These are phyloP conservation scores for Sanghuangporus baumii DNA, from an alignment of 1,284 basidiomycete genomes.

Conservation along the genomic window DNA sequence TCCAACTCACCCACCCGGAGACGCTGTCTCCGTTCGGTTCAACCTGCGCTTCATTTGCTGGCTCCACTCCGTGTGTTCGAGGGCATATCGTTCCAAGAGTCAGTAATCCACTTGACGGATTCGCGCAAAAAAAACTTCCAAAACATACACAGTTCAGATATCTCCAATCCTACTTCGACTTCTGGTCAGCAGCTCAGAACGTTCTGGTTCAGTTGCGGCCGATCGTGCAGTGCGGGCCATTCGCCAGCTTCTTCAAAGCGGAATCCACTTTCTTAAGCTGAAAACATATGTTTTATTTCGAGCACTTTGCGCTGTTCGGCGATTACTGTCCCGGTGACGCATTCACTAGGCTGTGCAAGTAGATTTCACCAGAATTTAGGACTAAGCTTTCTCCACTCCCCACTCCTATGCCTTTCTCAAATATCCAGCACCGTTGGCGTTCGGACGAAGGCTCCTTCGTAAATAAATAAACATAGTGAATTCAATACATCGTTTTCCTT, in stretches of 20 bases:
- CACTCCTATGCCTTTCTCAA: background rate
- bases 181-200: background rate
- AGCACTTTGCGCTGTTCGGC: background rate
- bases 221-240: no score
- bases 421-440: background rate
- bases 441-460: background rate
- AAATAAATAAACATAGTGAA: background rate
- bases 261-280: background rate
- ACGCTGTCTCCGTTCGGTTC: background rate
- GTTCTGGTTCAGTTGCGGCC: no score
- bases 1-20: no score
- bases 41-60: background rate
- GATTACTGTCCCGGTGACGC: background rate
- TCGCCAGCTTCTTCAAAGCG: no score
- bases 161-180: background rate
- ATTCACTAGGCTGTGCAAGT: background rate
- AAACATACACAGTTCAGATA: background rate
- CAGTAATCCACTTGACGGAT: background rate
- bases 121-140: background rate
- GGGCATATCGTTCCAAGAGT: background rate
- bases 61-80: background rate
- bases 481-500: background rate
- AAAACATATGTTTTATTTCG: background rate
- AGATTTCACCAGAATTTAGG: background rate
- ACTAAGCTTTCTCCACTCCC: background rate